Evolutionary conservation across 352 stramenopile species (phyloP).

Genomic region (Phytophthora chlamydospora): DNA sequence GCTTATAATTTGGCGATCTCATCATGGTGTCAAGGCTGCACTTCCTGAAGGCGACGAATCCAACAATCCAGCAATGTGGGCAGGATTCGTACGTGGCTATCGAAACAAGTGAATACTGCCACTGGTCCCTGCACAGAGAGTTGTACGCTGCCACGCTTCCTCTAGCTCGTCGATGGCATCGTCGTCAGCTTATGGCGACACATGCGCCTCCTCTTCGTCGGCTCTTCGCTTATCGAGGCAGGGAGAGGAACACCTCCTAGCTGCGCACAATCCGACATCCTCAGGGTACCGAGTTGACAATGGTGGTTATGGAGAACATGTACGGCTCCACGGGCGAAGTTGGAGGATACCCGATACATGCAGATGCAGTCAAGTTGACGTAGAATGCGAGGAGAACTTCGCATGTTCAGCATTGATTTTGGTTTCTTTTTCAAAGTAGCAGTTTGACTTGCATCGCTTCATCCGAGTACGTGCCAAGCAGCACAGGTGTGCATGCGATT

Average conservation of each 20-base stretch:
- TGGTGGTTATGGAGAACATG: constrained; percentile 23
- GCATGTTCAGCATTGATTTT: constrained; percentile 23
- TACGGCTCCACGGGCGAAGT: constrained; percentile 33
- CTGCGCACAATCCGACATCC: constrained; percentile 26
- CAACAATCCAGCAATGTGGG: too few relatives aligned
- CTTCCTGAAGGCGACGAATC: too few relatives aligned
- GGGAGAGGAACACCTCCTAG: constrained; percentile 18
- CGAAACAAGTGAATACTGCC: too few relatives aligned
- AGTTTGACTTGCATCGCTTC: too few relatives aligned
- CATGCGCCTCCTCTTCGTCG: constrained; percentile 18
- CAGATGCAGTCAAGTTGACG: constrained; percentile 44
- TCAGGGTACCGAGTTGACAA: constrained; percentile 24
- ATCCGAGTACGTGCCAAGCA: too few relatives aligned
- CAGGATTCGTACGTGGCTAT: too few relatives aligned
- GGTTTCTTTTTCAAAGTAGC: constrained; percentile 2
- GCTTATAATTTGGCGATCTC: too few relatives aligned
- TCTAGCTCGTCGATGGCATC: constrained; percentile 34
- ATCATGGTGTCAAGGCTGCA: too few relatives aligned
- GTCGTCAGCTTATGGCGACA: constrained; percentile 27
- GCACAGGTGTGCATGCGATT: too few relatives aligned
- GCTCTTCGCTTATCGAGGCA: constrained; percentile 12
- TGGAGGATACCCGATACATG: constrained; percentile 46
- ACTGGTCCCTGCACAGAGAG: constrained; percentile 28
- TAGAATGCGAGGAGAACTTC: constrained; percentile 15
- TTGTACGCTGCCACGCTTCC: constrained; percentile 24